Base-by-base conservation (phyloP, 2,329 filamentous ascomycete genomes). In the Shiraia sp. region DNA sequence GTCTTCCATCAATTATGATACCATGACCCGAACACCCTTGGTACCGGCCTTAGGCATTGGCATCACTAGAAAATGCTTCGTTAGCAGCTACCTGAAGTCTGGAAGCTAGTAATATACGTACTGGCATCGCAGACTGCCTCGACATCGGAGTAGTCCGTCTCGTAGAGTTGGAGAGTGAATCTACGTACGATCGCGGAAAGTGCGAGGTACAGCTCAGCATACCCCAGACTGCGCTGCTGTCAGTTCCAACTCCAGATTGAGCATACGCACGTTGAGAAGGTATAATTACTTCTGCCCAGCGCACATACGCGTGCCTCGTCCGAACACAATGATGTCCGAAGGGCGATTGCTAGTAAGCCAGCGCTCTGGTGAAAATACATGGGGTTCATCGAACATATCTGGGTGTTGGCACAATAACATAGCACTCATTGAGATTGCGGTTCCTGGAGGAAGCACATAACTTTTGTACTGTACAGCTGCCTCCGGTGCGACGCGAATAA, bases 381-480 rank as follows among this genome's bases (percentile, higher is more conserved):
- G 10, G 1, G 55, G 49, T 12, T 53, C 27, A 0, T 55, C 51
- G 25, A 59, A 66, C 10, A 68, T 35, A 1, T 38, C 35, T n/a
- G 48, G 16, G 42, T 67, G 40, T 26, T 42, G 43, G 40, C 66
- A 57, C 12, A 61, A 49, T n/a, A 55, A 38, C 32, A 56, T 57
- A 19, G 51, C 39, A 10, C 58, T 54, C 59, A 65, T 61, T 32
- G 55, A 53, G 10, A 70, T 53, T 1, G 59, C 50, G 1, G 62
- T 68, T 13, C 57, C 49, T 36, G 48, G 16, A 5, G 56, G 56
- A 12, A 61, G 51, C 7, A 35, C 26, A 8, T 31, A 53, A 6
- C 41, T 10, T 6, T 39, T 27, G 36, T 55, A 58, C 6, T 29
- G 23, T 3, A 57, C 30, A 52, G 55, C 39, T 3, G 40, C n/a